phyloP scores from a whole-genome alignment of 768 basidiomycete species.

The Chlorophyllum brunneum region DNA sequence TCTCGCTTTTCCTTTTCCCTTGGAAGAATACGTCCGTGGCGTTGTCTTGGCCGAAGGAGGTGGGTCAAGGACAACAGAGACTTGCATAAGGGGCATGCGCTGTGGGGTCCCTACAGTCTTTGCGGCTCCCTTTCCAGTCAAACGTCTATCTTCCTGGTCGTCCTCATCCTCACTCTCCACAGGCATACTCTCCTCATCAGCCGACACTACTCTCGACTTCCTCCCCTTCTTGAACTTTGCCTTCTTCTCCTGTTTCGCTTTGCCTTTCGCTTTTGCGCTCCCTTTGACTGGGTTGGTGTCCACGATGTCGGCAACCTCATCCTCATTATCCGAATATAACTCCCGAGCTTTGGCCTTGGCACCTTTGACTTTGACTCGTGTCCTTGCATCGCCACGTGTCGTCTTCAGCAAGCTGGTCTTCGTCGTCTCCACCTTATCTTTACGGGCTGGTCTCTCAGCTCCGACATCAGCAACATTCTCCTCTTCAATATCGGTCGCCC shows the following conservation, averaged over 20 bases:
- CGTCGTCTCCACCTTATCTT: neutral
- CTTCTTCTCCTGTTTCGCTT: conserved; percentile 3
- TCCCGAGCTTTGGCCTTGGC: conserved; percentile 12
- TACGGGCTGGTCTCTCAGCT: conserved; percentile 2
- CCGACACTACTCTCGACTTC: conserved; percentile 2
- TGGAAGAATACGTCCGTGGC: neutral
- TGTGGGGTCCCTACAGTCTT: neutral
- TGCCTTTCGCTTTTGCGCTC: conserved; percentile 8
- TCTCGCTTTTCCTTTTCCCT: neutral
- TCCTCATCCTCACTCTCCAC: conserved; percentile 1
- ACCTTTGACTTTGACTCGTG: conserved; percentile 21
- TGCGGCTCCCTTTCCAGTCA: neutral
- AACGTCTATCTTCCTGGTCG: neutral
- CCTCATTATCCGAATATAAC: conserved; percentile 16
- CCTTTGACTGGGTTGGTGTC: conserved; percentile 4
- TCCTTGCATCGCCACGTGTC: conserved; percentile 23
- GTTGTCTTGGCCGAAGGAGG: neutral
- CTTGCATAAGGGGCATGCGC: too few species aligned
- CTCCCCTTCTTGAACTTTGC: conserved; percentile 1
- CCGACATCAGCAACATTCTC: conserved; percentile 6
- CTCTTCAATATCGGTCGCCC: neutral
- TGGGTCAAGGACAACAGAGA: conserved; percentile 2
- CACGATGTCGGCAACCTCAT: conserved; percentile 12
- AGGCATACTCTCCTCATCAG: neutral
- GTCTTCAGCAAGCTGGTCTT: conserved; percentile 17